Conservation (phyloP, 2,329 filamentous ascomycete species). For the Aspergillus quadrilineatus region DNA sequence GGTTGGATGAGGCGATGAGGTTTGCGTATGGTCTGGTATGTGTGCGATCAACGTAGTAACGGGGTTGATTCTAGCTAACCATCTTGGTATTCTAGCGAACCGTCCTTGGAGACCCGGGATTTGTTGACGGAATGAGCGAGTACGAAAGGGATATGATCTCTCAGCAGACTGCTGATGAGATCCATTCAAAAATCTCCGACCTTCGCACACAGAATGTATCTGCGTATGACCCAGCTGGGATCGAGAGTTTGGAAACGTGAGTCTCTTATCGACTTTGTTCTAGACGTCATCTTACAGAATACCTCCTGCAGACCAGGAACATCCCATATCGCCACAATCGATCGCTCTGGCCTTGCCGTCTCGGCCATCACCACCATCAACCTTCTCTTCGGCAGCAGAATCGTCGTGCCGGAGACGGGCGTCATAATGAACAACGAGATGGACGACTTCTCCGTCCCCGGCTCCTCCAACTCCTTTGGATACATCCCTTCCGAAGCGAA, state of each 20-base stretch:
- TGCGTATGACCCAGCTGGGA: slow-evolving; percentile 68
- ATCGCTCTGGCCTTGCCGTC: slow-evolving; percentile 71
- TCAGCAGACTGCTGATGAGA: slow-evolving; percentile 56
- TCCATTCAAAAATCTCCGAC: slow-evolving; percentile 70
- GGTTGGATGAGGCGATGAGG: slow-evolving; percentile 81
- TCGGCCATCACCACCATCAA: slow-evolving; percentile 87
- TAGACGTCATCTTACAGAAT: not conserved
- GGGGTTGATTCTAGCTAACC: not conserved
- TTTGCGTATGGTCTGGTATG: slow-evolving; percentile 72
- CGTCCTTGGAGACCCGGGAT: slow-evolving; percentile 79
- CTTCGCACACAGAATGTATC: slow-evolving; percentile 67
- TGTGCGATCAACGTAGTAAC: not conserved
- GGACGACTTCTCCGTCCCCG: slow-evolving; percentile 81
- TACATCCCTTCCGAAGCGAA: slow-evolving; percentile 78
- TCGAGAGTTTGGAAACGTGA: slow-evolving; percentile 64
- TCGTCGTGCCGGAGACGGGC: slow-evolving; percentile 79
- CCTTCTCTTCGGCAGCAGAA: slow-evolving; percentile 73
- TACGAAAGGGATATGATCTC: slow-evolving; percentile 70
- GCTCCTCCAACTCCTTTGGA: slow-evolving; percentile 74
- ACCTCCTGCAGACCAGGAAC: slow-evolving; percentile 46
- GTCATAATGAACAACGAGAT: slow-evolving; percentile 70
- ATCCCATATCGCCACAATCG: slow-evolving; percentile 61
- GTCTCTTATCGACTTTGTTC: slow-evolving; percentile 13
- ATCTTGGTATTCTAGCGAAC: slow-evolving; percentile 54
- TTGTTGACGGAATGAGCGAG: slow-evolving; percentile 60